These are phyloP conservation scores for Cutaneotrichosporon daszewskae DNA, from an alignment of 1,284 basidiomycete species.

Conservation along the genomic window DNA sequence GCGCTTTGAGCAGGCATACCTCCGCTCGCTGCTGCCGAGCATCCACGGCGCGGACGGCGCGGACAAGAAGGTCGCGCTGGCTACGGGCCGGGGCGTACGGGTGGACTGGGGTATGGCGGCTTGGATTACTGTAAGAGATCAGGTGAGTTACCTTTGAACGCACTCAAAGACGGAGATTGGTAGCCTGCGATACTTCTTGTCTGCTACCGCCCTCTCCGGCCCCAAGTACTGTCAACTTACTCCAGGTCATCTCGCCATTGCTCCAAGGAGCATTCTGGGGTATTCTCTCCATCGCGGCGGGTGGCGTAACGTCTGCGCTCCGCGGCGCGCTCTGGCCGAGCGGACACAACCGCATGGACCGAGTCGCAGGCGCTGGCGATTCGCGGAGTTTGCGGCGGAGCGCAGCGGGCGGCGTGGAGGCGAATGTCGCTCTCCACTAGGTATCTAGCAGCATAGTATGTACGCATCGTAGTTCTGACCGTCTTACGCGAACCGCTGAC, in stretches of 20 bases:
- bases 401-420: background rate
- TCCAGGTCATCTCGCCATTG: slow-evolving; percentile 27
- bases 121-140: slow-evolving; percentile 45
- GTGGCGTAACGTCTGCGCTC: background rate
- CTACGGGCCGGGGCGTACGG: slow-evolving; percentile 34
- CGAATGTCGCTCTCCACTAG: background rate
- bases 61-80: background rate
- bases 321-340: background rate
- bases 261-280: slow-evolving; percentile 46
- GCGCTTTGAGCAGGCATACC: slow-evolving; percentile 43
- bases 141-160: slow-evolving; percentile 43
- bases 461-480: no score
- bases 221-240: no score
- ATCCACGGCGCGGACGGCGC: slow-evolving; percentile 14
- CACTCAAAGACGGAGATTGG: no score
- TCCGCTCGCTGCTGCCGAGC: slow-evolving; percentile 27
- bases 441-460: no score
- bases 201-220: no score
- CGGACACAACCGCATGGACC: background rate
- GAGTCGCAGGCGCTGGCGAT: background rate
- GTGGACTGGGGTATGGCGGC: slow-evolving; percentile 37
- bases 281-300: slow-evolving; percentile 28
- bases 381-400: background rate
- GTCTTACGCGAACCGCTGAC: no score
- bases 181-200: no score